Evolutionary conservation across 805 yeast genomes (phyloP).

Genomic region (Wilhelminamyces savonicus): DNA sequence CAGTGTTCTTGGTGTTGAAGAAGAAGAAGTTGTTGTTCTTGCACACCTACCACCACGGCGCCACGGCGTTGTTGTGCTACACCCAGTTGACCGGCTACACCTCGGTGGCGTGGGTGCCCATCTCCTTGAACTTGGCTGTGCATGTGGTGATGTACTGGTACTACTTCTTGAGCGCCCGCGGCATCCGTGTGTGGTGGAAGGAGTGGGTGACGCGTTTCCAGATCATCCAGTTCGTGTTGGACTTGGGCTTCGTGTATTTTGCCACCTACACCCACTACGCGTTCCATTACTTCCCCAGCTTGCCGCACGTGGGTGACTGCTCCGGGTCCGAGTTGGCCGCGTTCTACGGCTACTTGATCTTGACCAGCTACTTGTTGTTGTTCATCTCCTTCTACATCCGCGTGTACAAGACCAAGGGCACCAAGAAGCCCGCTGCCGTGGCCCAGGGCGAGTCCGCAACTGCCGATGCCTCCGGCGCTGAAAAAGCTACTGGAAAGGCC

Average conservation of each 20-base stretch:
- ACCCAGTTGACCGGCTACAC: constrained; percentile 88
- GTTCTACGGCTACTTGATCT: constrained; percentile 78
- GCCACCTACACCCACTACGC: constrained; percentile 92
- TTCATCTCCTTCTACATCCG: constrained; percentile 90
- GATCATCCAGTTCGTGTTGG: constrained; percentile 87
- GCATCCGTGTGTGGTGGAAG: constrained; percentile 98
- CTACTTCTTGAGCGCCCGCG: constrained; percentile 88
- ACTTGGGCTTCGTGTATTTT: constrained; percentile 84
- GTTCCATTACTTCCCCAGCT: constrained; percentile 48
- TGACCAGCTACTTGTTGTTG: constrained; percentile 81
- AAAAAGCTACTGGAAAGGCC: constrained; percentile 12
- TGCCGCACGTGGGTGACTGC: constrained; percentile 79
- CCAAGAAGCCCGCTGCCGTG: constrained; percentile 12
- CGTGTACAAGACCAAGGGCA: constrained; percentile 57
- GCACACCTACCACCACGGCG: constrained; percentile 97
- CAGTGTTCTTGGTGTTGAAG: constrained; percentile 85
- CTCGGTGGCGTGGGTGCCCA: constrained; percentile 93
- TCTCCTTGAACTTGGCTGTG: constrained; percentile 79
- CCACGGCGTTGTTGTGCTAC: constrained; percentile 91
- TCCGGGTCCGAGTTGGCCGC: constrained; percentile 94
- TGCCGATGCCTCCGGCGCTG: constrained; percentile 5
- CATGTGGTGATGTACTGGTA: constrained; percentile 98
- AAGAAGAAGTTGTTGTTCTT: constrained; percentile 87
- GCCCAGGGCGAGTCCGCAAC: constrained; percentile 6
- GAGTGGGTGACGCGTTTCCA: constrained; percentile 98